Percentiles rank a stretch among this genome's conserved stretches.
Evolutionary conservation across 805 yeast species (phyloP).

Genomic region (Scheffersomyces lignosus): DNA sequence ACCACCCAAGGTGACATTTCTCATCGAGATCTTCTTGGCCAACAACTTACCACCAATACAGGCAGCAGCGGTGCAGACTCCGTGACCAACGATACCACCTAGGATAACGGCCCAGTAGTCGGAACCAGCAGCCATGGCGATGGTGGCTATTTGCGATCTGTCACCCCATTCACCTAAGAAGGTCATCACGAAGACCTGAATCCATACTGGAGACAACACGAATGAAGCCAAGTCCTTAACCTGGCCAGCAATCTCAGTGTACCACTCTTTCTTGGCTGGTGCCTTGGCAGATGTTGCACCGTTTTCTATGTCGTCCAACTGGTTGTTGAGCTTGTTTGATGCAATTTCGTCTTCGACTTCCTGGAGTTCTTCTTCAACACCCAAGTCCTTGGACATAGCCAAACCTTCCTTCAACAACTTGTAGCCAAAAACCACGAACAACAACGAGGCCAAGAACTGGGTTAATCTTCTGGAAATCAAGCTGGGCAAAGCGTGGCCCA

Average conservation of each 20-base stretch:
- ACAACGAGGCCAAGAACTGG: conserved; percentile 73
- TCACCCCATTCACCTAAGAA: conserved; percentile 99
- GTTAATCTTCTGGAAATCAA: conserved; percentile 79
- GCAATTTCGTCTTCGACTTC: conserved; percentile 95
- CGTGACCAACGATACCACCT: conserved; percentile 91
- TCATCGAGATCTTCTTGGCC: conserved; percentile 87
- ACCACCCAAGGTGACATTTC: conserved; percentile 90
- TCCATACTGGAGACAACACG: conserved; percentile 84
- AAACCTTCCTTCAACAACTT: conserved; percentile 79
- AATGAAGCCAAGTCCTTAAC: conserved; percentile 57
- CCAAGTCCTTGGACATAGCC: conserved; percentile 74
- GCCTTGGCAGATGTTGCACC: conserved; percentile 33
- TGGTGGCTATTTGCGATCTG: conserved; percentile 95
- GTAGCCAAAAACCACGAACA: conserved; percentile 82
- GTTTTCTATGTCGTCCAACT: conserved; percentile 58
- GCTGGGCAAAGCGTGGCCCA: conserved; percentile 89
- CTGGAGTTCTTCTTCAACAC: conserved; percentile 93
- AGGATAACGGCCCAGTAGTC: conserved; percentile 85
- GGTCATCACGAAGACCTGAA: conserved; percentile 93
- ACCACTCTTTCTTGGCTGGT: conserved; percentile 20
- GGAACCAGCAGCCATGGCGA: conserved; percentile 97
- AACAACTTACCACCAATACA: conserved; percentile 88
- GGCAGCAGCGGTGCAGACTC: conserved; percentile 85
- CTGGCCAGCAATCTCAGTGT: conserved; percentile 33
- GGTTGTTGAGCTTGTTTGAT: conserved; percentile 52